Conservation (phyloP, 805 yeast genomes). For the Starmera caribaea region DNA sequence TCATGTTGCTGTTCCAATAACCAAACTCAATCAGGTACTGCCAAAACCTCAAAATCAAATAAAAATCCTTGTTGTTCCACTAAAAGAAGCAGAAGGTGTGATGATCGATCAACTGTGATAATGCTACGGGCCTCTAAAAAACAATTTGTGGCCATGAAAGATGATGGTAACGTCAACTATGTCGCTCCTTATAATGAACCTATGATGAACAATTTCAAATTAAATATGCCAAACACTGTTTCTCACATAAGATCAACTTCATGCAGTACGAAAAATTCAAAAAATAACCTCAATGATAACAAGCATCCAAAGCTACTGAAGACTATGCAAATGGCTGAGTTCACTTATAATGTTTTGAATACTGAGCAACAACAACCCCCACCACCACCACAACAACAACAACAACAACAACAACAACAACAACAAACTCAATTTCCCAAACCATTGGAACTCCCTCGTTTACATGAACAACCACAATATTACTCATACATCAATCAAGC, state of each 20-base stretch:
- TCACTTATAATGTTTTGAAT: not conserved
- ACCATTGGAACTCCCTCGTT: no score
- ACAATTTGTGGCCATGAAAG: conserved; percentile 17
- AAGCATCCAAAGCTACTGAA: not conserved
- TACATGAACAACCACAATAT: no score
- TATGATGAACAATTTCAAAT: conserved; percentile 9
- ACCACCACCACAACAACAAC: not conserved
- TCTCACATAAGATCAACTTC: not conserved
- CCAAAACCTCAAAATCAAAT: not conserved
- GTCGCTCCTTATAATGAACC: conserved; percentile 17
- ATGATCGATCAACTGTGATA: conserved; percentile 8
- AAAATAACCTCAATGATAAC: conserved; percentile 2
- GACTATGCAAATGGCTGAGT: not conserved
- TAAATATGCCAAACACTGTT: not conserved
- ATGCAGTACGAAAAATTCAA: conserved; percentile 1
- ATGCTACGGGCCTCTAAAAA: conserved; percentile 17
- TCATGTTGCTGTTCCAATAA: conserved; percentile 4
- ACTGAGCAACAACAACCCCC: not conserved
- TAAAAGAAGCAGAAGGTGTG: no score
- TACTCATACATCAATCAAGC: no score
- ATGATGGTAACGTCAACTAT: conserved; percentile 14
- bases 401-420: not conserved
- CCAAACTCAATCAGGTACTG: not conserved
- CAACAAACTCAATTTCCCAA: not conserved
- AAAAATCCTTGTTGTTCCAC: conserved; percentile 2